Evolutionary conservation across 2,329 filamentous ascomycete genomes (phyloP).

Genomic region (Pseudogymnoascus sp.): DNA sequence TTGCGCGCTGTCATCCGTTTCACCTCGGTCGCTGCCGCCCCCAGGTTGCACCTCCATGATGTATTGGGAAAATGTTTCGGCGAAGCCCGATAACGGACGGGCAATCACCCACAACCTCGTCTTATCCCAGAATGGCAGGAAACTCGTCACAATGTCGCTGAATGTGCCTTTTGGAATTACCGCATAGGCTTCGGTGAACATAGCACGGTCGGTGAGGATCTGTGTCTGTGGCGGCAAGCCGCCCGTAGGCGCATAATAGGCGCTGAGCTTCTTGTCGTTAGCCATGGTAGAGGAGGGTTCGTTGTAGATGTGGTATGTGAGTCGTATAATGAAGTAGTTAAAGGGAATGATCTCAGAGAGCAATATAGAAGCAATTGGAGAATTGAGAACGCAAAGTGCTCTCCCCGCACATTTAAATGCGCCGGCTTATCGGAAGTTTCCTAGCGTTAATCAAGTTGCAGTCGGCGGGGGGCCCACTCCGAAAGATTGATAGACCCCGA

Average conservation of each 20-base stretch:
- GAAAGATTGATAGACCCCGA: too few species aligned
- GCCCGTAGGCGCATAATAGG: constrained; percentile 5
- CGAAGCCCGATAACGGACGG: constrained; percentile 6
- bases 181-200: constrained; percentile 7
- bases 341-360: neutral
- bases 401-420: neutral
- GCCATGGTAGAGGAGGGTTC: neutral
- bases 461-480: too few species aligned
- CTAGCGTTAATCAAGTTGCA: neutral
- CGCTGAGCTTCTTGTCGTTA: constrained; percentile 3
- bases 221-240: constrained; percentile 5
- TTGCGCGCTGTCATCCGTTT: neutral
- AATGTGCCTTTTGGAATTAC: constrained; percentile 5
- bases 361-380: neutral
- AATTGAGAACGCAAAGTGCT: neutral
- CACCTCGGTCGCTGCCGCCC: constrained; percentile 4
- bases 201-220: constrained; percentile 3
- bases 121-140: constrained; percentile 8
- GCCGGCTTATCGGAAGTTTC: neutral
- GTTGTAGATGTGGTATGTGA: neutral
- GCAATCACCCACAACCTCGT: constrained; percentile 6
- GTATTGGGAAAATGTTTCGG: constrained; percentile 7
- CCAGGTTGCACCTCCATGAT: constrained; percentile 8
- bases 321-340: neutral
- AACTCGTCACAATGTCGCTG: constrained; percentile 8